Evolutionary conservation across 148 eudicot species (phyloP), one percentile per base, ranked within the genome.

Genomic region (Talinum fruticosum): DNA sequence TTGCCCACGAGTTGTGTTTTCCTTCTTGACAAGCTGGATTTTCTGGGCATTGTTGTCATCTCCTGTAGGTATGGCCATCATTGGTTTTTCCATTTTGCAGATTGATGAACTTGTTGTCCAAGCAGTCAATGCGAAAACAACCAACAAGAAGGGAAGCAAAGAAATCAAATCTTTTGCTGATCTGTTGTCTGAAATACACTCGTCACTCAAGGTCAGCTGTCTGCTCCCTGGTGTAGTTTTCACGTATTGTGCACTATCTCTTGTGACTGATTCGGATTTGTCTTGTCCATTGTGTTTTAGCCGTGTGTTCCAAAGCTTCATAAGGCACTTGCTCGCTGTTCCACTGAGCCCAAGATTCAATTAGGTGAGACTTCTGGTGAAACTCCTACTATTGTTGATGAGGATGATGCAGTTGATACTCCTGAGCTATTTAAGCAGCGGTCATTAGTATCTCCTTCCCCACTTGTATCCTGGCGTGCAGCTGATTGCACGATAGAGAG

Each of bases 401-500:
- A 82, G 69, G 79, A 78, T 71, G 72, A 61, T 66, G 79, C 19
- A 44, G 69, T 76, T 65, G 87, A 75, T 57, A 90, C 94, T 82
- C 95, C 99, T 19, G 86, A 81, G 75, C 84, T 87, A 47, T 72
- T 84, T 65, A 81, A 84, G 81, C 65, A 73, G 68, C 93, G 88
- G 23, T 87, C 87, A n/a, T 75, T 90, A 45, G 85, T 96, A 70
- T 96, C 99, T 78, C 97, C 99, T 82, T 96, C 99, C 18, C 98
- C 99, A n/a, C 95, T 96, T 19, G 99, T 96, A 62, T 90, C 97
- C 19, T 96, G 99, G 99, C 93, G 91, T 71, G 89, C 88, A 69
- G 84, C 86, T 72, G 90, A 80, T 54, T 83, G 87, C 75, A 71
- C 77, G 26, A 75, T 73, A 64, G 95, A 90, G 47, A 83, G 87